Conservation (phyloP, 2,329 filamentous ascomycete genomes). For the Claviceps sp. region DNA sequence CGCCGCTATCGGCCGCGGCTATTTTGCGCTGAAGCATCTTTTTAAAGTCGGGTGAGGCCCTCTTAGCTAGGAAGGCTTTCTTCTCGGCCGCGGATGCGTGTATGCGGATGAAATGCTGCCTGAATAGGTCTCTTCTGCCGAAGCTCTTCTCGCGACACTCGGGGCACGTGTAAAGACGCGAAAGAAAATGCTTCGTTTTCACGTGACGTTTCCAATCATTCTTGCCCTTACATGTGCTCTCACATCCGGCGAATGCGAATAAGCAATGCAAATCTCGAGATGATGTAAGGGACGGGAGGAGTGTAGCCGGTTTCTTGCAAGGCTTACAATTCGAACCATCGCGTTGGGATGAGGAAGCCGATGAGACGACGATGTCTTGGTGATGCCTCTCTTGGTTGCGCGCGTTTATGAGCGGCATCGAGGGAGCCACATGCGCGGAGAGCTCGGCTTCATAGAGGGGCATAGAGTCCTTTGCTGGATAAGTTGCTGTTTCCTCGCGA, state of each 20-base stretch:
- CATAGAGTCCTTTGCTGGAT: too few relatives aligned
- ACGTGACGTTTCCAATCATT: constrained; percentile 96
- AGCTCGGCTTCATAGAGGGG: too few relatives aligned
- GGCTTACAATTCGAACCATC: not conserved
- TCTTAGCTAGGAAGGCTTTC: constrained; percentile 25
- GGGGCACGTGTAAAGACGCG: constrained; percentile 64
- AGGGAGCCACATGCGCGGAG: too few relatives aligned
- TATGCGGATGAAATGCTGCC: constrained; percentile 78
- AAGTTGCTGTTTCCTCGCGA: too few relatives aligned
- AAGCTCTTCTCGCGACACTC: constrained; percentile 50
- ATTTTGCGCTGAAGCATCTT: constrained; percentile 28
- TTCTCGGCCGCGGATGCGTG: constrained; percentile 36
- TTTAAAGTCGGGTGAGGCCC: constrained; percentile 28
- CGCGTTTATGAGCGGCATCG: too few relatives aligned
- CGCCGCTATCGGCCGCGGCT: not conserved
- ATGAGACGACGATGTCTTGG: not conserved
- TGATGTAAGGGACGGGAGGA: not conserved
- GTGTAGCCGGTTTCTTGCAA: constrained; percentile 18
- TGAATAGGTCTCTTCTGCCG: constrained; percentile 86
- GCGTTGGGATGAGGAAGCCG: not conserved
- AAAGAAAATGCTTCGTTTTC: constrained; percentile 62
- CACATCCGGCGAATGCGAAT: constrained; percentile 66
- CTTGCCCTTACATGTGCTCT: constrained; percentile 59
- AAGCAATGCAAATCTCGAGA: constrained; percentile 39
- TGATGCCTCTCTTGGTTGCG: not conserved